phyloP scores from a whole-genome alignment of 1,284 basidiomycete species.

The Tilletia setariae region DNA sequence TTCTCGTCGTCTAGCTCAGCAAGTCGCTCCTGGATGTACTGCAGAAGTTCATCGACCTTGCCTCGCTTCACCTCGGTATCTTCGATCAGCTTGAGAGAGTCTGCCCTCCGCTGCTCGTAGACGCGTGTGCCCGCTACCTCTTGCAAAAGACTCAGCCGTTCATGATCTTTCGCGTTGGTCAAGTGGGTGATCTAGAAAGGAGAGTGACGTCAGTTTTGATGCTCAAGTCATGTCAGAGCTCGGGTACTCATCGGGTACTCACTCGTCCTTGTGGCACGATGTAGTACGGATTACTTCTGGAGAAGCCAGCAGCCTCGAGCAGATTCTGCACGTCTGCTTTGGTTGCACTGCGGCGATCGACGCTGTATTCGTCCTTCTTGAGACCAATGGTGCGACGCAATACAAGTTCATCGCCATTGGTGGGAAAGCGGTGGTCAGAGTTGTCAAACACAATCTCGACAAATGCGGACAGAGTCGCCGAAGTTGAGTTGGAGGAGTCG shows the following conservation, averaged over 20 bases:
- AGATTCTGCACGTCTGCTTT: constrained; percentile 87
- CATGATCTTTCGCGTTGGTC: constrained; percentile 94
- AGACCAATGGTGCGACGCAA: constrained; percentile 74
- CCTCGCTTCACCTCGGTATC: constrained; percentile 90
- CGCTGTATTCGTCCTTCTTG: constrained; percentile 97
- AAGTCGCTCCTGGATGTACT: constrained; percentile 85
- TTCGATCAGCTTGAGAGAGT: constrained; percentile 91
- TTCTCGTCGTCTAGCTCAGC: constrained; percentile 94
- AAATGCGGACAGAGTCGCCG: constrained; percentile 81
- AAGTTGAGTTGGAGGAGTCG: constrained; percentile 81
- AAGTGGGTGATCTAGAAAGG: constrained; percentile 77
- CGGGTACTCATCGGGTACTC: constrained; percentile 57
- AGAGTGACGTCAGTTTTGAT: neutral
- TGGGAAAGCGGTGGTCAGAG: constrained; percentile 72
- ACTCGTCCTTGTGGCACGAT: constrained; percentile 97
- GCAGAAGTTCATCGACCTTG: constrained; percentile 85
- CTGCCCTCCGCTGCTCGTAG: constrained; percentile 88
- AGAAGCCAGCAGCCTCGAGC: constrained; percentile 74
- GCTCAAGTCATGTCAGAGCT: constrained; percentile 2
- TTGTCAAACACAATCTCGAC: constrained; percentile 62
- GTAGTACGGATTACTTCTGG: constrained; percentile 95
- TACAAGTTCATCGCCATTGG: constrained; percentile 45
- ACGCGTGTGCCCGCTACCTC: constrained; percentile 98
- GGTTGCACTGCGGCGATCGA: constrained; percentile 90
- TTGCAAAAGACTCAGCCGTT: constrained; percentile 86